Evolutionary conservation across 495 filamentous ascomycete species (phyloP), one percentile per base, ranked within the genome.

Genomic region (Ascodesmis nigricans): DNA sequence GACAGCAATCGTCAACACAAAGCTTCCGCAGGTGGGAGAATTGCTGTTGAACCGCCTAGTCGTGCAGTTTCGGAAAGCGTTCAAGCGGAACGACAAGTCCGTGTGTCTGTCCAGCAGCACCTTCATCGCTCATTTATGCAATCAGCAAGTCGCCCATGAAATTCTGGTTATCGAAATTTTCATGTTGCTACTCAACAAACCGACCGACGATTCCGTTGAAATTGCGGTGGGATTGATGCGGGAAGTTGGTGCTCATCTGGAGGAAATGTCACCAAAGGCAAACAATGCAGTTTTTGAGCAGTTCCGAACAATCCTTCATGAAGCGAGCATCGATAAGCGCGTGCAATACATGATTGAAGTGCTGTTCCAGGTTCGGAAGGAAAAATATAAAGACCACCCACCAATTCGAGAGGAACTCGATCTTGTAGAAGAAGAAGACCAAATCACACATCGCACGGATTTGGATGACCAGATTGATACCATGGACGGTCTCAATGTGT

Each of bases 321-420:
- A 95, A 52, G 78, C 79, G 22, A 80, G 82, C 48, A 84, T 95
- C 47, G 87, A 99, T 48, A 91, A 91, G 58, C 64, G 87, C 38
- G 78, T 83, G 20, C 87, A 95, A 57, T 95, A 93, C 54, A 91
- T 91, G 81, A 90, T 99, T 40, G 87, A 99, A 52, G 84, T 93
- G 5, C 59, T 99, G 35, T 95, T 99, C 55, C 82, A 95, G 55
- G 73, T 93, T 21, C 71, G 87, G 33, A 95, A 92, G 55, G 87
- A 95, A 53, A 73, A 75, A 31, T 99, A 84, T 59, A 93, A 92
- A 58, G 80, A 95, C 47, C 79, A 93, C 41, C 80, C 69, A 4
- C 72, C 79, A 1, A 65, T 99, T 47, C 80, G 72, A 47, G 80
- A 92, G 47, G 90, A 95, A 48, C 61, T 99, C 21, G 87, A 99